Evolutionary conservation across 768 basidiomycete genomes (phyloP), one percentile per base, ranked within the genome.

Genomic region (Cubamyces sp.): DNA sequence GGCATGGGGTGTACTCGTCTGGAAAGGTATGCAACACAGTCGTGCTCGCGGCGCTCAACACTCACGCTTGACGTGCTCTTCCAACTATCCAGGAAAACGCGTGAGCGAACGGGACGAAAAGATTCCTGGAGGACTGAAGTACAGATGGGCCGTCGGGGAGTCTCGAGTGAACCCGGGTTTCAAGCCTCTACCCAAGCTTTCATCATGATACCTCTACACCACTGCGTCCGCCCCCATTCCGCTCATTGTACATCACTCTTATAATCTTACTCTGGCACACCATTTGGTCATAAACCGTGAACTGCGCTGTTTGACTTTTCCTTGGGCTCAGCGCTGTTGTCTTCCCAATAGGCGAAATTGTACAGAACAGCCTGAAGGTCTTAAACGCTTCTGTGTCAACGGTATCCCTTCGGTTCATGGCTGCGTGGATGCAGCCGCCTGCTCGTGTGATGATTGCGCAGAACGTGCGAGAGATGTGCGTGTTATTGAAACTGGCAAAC

Each of bases 1-100:
- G 73, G 92, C 84, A 18, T 94, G 93, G 93, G 92, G 92, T 7
- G 78, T 79, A 61, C 76, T 94, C 5, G 81, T 86, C 57, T 94
- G 92, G 91, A 85, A 81, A 78, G 91, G 92, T 92, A 54, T 61
- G 85, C 75, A 0, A 21, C 18, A 12, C n/a, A n/a, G 34, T 3
- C 26, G 43, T 39, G 7, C 1, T 23, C 48, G 37, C 28, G 8
- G 28, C 9, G 6, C 9, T 11, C 9, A 11, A 34, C 4, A n/a
- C 11, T 5, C 9, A 11, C 9, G 5, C 34, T 9, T 59, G 39
- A 34, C 23, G 14, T 18, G 45, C 15, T 40, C 3, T 19, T n/a
- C n/a, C n/a, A n/a, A n/a, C 25, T 48, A 2, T 19, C n/a, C 64
- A 91, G 90, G 89, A 48, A 82, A 84, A 68, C 74, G 73, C 39